Evolutionary conservation across 768 basidiomycete genomes (phyloP).

Genomic region (Serendipita sp.): DNA sequence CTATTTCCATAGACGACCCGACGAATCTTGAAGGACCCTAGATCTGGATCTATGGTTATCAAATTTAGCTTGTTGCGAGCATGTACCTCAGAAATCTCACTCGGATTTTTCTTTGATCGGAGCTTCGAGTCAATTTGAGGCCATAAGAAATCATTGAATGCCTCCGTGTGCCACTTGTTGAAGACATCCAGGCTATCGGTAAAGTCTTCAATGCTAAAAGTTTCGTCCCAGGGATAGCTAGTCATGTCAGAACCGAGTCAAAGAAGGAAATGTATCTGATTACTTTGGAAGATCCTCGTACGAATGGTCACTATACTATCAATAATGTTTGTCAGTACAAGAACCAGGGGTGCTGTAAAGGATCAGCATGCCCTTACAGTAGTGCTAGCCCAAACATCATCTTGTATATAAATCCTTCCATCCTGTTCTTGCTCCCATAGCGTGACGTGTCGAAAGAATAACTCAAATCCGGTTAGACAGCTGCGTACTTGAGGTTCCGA

Average conservation of each 20-base stretch:
- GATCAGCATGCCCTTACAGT: background rate
- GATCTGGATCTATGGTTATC: background rate
- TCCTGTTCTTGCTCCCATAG: constrained; percentile 9
- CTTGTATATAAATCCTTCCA: constrained; percentile 4
- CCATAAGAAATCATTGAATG: no score
- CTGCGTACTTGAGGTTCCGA: constrained; percentile 8
- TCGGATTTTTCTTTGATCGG: background rate
- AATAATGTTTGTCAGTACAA: constrained; percentile 6
- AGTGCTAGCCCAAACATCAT: background rate
- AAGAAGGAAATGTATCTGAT: background rate
- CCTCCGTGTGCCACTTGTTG: constrained; percentile 2
- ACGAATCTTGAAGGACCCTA: background rate
- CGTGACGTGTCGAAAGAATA: constrained; percentile 12
- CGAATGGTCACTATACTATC: background rate
- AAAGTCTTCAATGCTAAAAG: constrained; percentile 8
- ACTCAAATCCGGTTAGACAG: constrained; percentile 8
- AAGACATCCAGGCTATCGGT: background rate
- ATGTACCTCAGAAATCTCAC: background rate
- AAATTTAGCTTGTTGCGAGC: background rate
- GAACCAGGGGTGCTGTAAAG: background rate
- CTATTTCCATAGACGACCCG: constrained; percentile 6
- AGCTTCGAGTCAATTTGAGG: background rate
- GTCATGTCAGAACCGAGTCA: background rate
- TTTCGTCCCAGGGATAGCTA: constrained; percentile 9
- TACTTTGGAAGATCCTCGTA: constrained; percentile 10